These are phyloP conservation scores for Aspergillus thermomutatus DNA, from an alignment of 2,329 filamentous ascomycete species.

Conservation along the genomic window DNA sequence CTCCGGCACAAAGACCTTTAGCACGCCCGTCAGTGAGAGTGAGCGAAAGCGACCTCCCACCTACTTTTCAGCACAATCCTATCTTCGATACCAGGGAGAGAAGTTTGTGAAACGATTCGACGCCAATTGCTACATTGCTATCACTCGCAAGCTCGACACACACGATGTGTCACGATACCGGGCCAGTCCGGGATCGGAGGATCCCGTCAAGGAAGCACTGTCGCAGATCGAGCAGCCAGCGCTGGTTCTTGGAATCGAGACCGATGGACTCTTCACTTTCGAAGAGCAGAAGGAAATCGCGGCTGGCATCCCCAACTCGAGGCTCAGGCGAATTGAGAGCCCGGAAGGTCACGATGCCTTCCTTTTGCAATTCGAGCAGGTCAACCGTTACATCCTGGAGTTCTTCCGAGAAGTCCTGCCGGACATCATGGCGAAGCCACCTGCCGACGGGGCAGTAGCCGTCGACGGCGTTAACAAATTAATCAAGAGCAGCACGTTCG, in stretches of 20 bases:
- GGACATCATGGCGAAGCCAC: constrained; percentile 75
- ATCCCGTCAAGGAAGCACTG: constrained; percentile 68
- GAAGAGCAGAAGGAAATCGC: constrained; percentile 94
- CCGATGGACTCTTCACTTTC: constrained; percentile 93
- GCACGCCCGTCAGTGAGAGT: constrained; percentile 32
- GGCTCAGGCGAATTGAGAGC: constrained; percentile 82
- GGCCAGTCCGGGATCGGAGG: constrained; percentile 36
- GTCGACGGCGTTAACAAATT: constrained; percentile 59
- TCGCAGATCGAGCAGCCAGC: constrained; percentile 82
- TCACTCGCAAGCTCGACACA: constrained; percentile 95
- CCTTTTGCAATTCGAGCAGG: constrained; percentile 93
- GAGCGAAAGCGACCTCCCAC: constrained; percentile 56
- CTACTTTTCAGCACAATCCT: constrained; percentile 98
- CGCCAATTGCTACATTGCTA: constrained; percentile 98
- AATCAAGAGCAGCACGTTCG: constrained; percentile 87
- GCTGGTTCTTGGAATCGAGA: constrained; percentile 89
- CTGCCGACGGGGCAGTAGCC: constrained; percentile 44
- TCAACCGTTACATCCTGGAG: constrained; percentile 79
- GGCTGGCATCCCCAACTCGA: constrained; percentile 70
- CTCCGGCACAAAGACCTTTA: constrained; percentile 59
- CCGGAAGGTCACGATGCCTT: constrained; percentile 97
- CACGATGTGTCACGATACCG: constrained; percentile 88
- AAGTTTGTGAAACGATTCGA: constrained; percentile 98
- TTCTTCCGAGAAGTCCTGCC: constrained; percentile 81
- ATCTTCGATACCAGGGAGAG: constrained; percentile 90